Evolutionary conservation across 495 filamentous ascomycete genomes (phyloP), one percentile per base, ranked within the genome.

Genomic region (Penicillium malachiteum): DNA sequence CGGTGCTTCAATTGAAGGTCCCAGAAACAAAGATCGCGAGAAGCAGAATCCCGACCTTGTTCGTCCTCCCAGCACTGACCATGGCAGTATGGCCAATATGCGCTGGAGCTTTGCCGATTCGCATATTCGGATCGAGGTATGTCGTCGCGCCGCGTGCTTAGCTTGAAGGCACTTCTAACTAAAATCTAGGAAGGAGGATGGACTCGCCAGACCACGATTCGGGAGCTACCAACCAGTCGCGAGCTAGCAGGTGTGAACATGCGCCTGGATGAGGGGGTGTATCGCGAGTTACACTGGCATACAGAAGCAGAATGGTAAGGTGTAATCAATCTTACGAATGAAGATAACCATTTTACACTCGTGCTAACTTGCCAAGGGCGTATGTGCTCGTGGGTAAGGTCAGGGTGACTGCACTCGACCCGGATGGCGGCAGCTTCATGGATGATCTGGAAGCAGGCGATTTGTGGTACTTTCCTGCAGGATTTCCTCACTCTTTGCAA

Each of bases 391-490:
- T 81, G 43, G 84, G 60, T 13, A 48, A 52, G 1, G 56, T 63
- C 12, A 56, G 56, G 46, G 76, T 87, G 21, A 87, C 84, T 4
- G 87, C 82, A 5, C 72, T 90, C 7, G 86, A 90, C 69, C 77
- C 82, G 47, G 83, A 88, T 50, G 86, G 86, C 7, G 85, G 80
- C 21, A 84, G 78, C 60, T 88, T 87, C 62, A 81, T 87, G 50
- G 86, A 88, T 55, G 86, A 88, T 61, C 71, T 88, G n/a, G 74
- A 81, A 53, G 81, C 81, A 52, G 87, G 87, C 12, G 86, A 90
- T 64, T 70, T 89, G 2, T 90, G 86, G 87, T 90, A 88, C 62
- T 90, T 88, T 69, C 86, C 86, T n/a, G 78, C 80, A 26, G 87
- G 87, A 10, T 79, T 87, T 39, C 86, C 86, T 3, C 86, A 90